phyloP scores from a whole-genome alignment of 2,329 filamentous ascomycete genomes.

The Huntiella bhutanensis region DNA sequence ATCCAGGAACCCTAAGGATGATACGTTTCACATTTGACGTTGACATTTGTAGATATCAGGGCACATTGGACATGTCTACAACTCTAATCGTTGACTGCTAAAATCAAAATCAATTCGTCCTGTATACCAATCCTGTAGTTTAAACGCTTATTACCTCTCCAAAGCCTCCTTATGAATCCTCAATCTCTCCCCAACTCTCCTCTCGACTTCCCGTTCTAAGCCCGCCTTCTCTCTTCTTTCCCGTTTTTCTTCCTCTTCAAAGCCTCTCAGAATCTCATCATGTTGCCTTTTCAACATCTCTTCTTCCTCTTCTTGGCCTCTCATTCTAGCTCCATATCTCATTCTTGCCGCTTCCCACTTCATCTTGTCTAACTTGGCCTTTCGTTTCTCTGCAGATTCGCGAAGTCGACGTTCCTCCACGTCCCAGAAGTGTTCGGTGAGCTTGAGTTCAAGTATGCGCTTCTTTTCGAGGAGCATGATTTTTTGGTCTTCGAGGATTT shows the following conservation, averaged over 20 bases:
- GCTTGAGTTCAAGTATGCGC: neutral
- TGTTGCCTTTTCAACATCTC: neutral
- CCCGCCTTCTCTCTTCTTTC: neutral
- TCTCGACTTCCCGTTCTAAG: neutral
- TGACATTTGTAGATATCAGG: too few relatives aligned
- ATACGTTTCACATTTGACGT: too few relatives aligned
- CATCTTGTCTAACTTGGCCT: neutral
- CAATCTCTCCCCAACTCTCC: neutral
- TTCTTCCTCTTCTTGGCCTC: neutral
- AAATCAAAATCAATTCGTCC: too few relatives aligned
- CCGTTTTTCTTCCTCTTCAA: neutral
- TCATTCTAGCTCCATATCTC: neutral
- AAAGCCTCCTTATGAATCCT: neutral
- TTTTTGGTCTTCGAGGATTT: conserved; percentile 25
- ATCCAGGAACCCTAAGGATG: too few relatives aligned
- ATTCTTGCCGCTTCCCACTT: conserved; percentile 1
- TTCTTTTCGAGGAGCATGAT: conserved; percentile 10
- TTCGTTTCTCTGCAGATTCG: neutral
- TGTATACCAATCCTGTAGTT: too few relatives aligned
- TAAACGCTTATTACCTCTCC: too few relatives aligned
- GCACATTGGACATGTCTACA: too few relatives aligned
- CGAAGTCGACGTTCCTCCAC: neutral
- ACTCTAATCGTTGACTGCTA: too few relatives aligned
- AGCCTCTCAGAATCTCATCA: neutral
- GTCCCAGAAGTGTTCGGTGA: neutral